Conservation (phyloP, 23 red algal genomes). For the Gracilariopsis chorda region DNA sequence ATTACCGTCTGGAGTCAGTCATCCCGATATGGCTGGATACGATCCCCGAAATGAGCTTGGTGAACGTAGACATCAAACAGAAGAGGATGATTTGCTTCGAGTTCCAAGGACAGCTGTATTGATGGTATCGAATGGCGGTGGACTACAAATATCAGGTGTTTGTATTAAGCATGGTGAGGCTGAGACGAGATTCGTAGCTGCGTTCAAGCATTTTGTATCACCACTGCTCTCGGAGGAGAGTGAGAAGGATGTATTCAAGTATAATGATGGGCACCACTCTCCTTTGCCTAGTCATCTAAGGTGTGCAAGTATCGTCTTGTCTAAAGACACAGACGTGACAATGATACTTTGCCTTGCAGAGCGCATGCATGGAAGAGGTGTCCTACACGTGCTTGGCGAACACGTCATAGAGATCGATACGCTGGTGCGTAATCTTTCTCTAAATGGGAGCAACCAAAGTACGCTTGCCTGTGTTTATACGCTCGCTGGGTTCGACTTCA, state of each 20-base stretch:
- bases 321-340: slow-evolving; percentile 9
- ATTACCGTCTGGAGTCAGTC: neutral
- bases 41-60: neutral
- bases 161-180: neutral
- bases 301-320: neutral
- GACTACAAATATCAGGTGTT: neutral
- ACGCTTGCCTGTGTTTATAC: neutral
- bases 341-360: neutral
- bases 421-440: neutral
- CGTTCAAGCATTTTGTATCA: neutral
- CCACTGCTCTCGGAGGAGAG: neutral
- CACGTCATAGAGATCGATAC: neutral
- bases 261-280: too few relatives aligned
- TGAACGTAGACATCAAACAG: neutral
- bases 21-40: neutral
- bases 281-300: neutral
- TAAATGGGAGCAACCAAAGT: neutral
- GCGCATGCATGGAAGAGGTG: neutral
- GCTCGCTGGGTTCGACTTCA: neutral
- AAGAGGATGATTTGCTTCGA: neutral
- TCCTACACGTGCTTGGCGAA: neutral
- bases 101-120: neutral
- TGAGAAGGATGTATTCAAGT: too few relatives aligned
- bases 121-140: neutral
- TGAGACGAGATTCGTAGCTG: neutral